A percentile compares a stretch with the other conserved stretches of the same genome.
phyloP scores from a whole-genome alignment of 2,329 filamentous ascomycete species.

The Alternaria consortialis region DNA sequence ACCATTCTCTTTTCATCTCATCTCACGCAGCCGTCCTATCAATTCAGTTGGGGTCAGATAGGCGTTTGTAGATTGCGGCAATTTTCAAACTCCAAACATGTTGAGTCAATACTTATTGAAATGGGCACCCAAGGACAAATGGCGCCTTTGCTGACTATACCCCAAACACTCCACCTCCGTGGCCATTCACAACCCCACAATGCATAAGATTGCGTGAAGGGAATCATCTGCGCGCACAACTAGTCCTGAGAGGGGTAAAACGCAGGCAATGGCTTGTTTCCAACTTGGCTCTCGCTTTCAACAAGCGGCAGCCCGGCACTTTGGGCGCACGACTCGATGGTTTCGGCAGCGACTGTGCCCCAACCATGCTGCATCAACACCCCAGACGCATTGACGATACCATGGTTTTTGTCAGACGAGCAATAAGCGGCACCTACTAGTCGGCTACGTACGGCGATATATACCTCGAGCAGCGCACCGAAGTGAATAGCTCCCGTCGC shows the following conservation, averaged over 20 bases:
- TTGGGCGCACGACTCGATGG: background rate
- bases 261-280: background rate
- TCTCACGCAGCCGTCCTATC: too few species aligned
- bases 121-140: background rate
- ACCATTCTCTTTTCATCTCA: too few species aligned
- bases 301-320: background rate
- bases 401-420: background rate
- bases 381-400: conserved; percentile 1
- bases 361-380: background rate
- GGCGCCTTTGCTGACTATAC: background rate
- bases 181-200: background rate
- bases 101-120: background rate
- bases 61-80: background rate
- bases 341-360: background rate
- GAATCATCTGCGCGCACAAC: background rate
- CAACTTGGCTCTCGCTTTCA: conserved; percentile 2
- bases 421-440: background rate
- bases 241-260: background rate
- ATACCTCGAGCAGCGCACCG: background rate
- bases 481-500: conserved; percentile 4
- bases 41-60: background rate
- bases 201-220: background rate
- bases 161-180: background rate
- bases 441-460: background rate
- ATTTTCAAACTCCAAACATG: background rate